Conservation (phyloP, 306 rosid genomes). For the Gynostemma pentaphyllum region DNA sequence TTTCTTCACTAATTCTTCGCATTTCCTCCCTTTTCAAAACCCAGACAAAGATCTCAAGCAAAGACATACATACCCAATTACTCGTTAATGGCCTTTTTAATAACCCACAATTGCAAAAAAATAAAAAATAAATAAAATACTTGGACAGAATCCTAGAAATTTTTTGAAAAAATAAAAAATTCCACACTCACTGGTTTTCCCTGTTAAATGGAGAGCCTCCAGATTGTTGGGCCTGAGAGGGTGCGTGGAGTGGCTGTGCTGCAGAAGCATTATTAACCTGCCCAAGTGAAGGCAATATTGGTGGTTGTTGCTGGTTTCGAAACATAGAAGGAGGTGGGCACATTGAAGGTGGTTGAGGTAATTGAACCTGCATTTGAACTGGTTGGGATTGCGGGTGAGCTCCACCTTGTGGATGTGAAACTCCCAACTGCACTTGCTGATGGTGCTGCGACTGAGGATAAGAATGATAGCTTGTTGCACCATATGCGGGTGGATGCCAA, state of each 20-base stretch:
- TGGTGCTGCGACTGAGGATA: constrained; percentile 56
- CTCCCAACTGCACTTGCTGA: constrained; percentile 46
- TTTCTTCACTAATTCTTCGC: no score
- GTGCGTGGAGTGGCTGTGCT: constrained; percentile 40
- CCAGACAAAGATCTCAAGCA: no score
- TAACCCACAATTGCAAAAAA: no score
- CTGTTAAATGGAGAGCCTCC: no score
- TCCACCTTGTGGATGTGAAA: constrained; percentile 41
- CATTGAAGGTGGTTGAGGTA: constrained; percentile 42
- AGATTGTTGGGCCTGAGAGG: constrained; percentile 47
- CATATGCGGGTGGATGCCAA: constrained; percentile 39
- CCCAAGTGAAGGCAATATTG: constrained; percentile 45
- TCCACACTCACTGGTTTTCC: constrained; percentile 34
- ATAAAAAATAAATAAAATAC: no score
- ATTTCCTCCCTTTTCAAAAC: no score
- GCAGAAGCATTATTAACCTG: constrained; percentile 42
- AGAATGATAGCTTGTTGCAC: constrained; percentile 52
- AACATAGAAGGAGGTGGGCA: constrained; percentile 46
- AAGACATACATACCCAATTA: no score
- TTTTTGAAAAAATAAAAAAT: no score
- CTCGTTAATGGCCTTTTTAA: no score
- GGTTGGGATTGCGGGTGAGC: constrained; percentile 40
- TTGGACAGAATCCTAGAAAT: no score
- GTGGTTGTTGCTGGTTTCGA: constrained; percentile 61
- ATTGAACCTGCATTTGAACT: constrained; percentile 44